Conservation (phyloP, 805 yeast genomes). For the Pichia insulana region DNA sequence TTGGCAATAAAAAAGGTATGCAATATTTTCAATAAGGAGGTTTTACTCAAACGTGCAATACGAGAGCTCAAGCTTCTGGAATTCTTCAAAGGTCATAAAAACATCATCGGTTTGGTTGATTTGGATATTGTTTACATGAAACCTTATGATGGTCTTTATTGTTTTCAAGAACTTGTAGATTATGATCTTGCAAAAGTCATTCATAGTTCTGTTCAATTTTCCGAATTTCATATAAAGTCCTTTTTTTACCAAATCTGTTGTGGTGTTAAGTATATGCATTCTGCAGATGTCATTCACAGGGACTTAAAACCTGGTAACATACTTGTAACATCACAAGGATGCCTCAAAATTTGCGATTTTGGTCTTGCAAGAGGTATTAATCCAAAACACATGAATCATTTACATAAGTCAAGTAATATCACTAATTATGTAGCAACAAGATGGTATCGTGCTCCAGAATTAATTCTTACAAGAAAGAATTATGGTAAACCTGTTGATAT, state of each 20-base stretch:
- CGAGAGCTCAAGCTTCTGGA: constrained; percentile 77
- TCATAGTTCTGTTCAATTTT: constrained; percentile 63
- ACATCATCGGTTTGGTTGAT: constrained; percentile 67
- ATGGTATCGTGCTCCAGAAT: constrained; percentile 94
- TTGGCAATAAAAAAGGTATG: constrained; percentile 80
- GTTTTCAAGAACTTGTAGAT: constrained; percentile 80
- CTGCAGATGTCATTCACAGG: constrained; percentile 87
- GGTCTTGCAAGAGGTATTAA: constrained; percentile 80
- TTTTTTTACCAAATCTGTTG: constrained; percentile 76
- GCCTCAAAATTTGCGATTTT: constrained; percentile 82
- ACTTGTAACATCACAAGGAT: constrained; percentile 64
- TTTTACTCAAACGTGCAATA: constrained; percentile 67
- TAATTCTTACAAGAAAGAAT: constrained; percentile 49
- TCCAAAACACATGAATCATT: constrained; percentile 22
- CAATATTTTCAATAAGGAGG: constrained; percentile 56
- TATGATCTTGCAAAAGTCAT: constrained; percentile 78
- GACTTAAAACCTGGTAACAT: constrained; percentile 91
- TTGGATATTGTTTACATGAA: constrained; percentile 55
- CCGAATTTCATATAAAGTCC: constrained; percentile 74
- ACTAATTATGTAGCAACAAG: constrained; percentile 89
- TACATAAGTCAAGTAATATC: constrained; percentile 37
- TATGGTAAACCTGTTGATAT: constrained; percentile 72
- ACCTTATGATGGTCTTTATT: constrained; percentile 81
- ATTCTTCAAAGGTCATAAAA: constrained; percentile 78
- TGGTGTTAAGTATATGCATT: constrained; percentile 82